Percentiles rank a stretch among this genome's conserved stretches.
Evolutionary conservation across 1,284 basidiomycete species (phyloP).

Genomic region (Amylostereum areolatum): DNA sequence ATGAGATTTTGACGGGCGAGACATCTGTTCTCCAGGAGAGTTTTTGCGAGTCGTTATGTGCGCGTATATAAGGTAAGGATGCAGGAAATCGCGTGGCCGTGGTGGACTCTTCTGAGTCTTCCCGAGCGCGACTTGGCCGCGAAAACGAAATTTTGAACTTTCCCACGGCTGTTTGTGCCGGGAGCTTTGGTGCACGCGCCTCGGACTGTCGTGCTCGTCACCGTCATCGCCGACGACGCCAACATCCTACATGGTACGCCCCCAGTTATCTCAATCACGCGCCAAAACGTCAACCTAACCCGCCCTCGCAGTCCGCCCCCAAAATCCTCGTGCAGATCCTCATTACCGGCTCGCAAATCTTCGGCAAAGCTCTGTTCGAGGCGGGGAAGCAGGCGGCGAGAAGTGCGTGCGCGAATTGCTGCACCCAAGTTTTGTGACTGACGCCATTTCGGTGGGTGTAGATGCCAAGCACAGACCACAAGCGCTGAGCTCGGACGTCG

Average conservation of each 20-base stretch:
- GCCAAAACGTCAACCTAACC: too few species aligned
- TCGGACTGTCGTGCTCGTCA: background rate
- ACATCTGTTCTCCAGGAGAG: conserved; percentile 12
- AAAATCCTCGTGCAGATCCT: conserved; percentile 80
- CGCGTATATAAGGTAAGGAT: too few species aligned
- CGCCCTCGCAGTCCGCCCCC: conserved; percentile 54
- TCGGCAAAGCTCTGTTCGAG: conserved; percentile 89
- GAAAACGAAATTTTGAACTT: conserved; percentile 10
- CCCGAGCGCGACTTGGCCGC: background rate
- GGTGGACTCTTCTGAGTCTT: too few species aligned
- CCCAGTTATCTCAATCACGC: too few species aligned
- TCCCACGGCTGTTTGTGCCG: conserved; percentile 2
- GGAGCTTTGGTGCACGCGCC: background rate
- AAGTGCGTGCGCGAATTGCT: conserved; percentile 53
- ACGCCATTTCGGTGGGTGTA: conserved; percentile 5
- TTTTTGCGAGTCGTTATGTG: conserved; percentile 37
- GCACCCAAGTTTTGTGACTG: background rate
- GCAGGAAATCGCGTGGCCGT: too few species aligned
- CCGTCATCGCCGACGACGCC: background rate
- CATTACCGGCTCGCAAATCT: conserved; percentile 73
- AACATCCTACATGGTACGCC: background rate
- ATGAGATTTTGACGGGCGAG: conserved; percentile 2
- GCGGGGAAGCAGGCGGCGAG: conserved; percentile 90
- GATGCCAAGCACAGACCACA: conserved; percentile 77
- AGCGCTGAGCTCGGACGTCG: conserved; percentile 53